Conservation (phyloP, 2,329 filamentous ascomycete species). For the Aspergillus amoenus region DNA sequence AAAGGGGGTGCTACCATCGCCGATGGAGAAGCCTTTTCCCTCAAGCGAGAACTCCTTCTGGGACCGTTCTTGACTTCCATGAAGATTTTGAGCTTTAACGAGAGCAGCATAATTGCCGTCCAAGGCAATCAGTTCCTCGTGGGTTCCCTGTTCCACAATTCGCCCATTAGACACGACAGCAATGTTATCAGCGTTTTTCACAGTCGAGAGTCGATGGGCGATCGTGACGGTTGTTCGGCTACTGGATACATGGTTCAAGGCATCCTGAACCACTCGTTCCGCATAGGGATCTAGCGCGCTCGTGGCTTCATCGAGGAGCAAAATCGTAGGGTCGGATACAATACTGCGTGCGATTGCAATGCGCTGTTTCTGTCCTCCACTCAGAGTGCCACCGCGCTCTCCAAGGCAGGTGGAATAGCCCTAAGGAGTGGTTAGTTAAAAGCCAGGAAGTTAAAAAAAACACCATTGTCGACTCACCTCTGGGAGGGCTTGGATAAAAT, state of each 20-base stretch:
- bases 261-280: slow-evolving; percentile 90
- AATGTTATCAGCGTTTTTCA: slow-evolving; percentile 92
- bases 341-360: slow-evolving; percentile 91
- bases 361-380: slow-evolving; percentile 93
- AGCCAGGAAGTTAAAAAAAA: not conserved
- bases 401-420: slow-evolving; percentile 92
- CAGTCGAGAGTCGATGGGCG: slow-evolving; percentile 90
- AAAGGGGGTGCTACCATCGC: not conserved
- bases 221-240: slow-evolving; percentile 95
- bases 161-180: slow-evolving; percentile 82
- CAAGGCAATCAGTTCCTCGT: slow-evolving; percentile 71
- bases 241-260: slow-evolving; percentile 78
- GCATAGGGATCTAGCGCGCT: slow-evolving; percentile 91
- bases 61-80: not conserved
- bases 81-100: slow-evolving; percentile 70
- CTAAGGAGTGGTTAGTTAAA: slow-evolving; percentile 44
- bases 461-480: not conserved
- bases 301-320: slow-evolving; percentile 93
- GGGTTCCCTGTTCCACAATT: slow-evolving; percentile 88
- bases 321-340: slow-evolving; percentile 85
- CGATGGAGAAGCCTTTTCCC: slow-evolving; percentile 25
- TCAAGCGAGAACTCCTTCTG: not conserved
- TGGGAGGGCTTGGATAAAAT: slow-evolving; percentile 79
- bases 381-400: slow-evolving; percentile 86
- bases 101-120: slow-evolving; percentile 77